Evolutionary conservation across 352 stramenopile species (phyloP), one percentile per base, ranked within the genome.

Genomic region (Globisporangium solare): DNA sequence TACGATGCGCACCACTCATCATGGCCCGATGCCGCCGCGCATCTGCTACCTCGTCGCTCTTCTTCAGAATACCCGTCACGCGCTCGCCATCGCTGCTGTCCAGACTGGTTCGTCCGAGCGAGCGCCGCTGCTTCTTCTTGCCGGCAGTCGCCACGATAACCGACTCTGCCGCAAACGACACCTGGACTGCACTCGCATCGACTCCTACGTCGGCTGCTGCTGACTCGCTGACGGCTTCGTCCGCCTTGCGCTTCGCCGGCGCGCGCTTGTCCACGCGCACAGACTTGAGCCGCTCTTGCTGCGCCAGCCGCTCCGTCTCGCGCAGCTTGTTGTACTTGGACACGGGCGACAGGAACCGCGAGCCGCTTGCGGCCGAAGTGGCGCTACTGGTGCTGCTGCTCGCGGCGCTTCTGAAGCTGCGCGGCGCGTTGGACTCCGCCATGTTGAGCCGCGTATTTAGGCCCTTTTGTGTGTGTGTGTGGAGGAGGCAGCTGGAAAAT

Each of bases 341-440:
- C 20, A 76, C 68, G 24, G 68, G 68, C 37, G 68, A 76, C 32
- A 76, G 41, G 51, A 76, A 42, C 39, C 35, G 39, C 27, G 40
- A 20, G 18, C 22, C 27, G 7, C 27, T 35, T 3, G 27, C 10
- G 27, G 3, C 27, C n/a, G n/a, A n/a, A 35, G 27, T 35, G 5
- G 3, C 2, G 27, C 27, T 35, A 10, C 27, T 35, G 27, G 27
- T 35, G 7, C 27, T 35, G 7, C 3, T 35, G 5, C 27, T 35
- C 24, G 27, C 10, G 7, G 5, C 27, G 24, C 24, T 27, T 5
- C 24, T 27, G 24, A 27, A 11, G 5, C 5, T 35, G 27, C 27
- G 27, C 27, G 27, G 7, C 27, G 27, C 27, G 27, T 10, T 10
- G 27, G 4, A 8, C 27, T 35, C 27, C 27, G 27, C 27, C 27